phyloP scores from a whole-genome alignment of 78 protist genomes.

The Planoprotostelium fungivorum region DNA sequence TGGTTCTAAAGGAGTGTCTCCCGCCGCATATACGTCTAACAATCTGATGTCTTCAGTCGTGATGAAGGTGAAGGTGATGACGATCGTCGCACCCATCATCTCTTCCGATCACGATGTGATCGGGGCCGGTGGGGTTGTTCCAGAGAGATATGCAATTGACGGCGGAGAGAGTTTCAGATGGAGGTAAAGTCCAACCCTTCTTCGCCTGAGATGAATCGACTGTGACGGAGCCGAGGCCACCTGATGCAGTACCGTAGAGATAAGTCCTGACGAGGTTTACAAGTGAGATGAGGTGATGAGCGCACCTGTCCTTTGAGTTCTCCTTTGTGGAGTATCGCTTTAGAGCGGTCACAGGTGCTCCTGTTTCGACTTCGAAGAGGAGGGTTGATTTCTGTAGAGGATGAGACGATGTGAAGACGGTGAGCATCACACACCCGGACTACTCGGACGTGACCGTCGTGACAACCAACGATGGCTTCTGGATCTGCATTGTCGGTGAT shows the following conservation, averaged over 20 bases:
- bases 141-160: background rate
- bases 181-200: background rate
- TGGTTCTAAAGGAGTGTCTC: background rate
- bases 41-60: background rate
- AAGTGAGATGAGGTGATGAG: background rate
- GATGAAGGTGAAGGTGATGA: background rate
- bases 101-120: background rate
- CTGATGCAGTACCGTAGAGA: background rate
- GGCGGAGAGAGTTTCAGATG: background rate
- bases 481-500: background rate
- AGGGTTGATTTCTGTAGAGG: background rate
- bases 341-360: background rate
- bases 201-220: background rate
- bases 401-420: background rate
- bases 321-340: background rate
- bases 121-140: background rate
- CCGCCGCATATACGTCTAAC: background rate
- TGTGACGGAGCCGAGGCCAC: background rate
- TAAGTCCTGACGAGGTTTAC: background rate
- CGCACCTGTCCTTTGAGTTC: background rate
- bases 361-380: background rate
- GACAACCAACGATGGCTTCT: background rate
- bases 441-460: background rate
- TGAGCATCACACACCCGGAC: background rate
- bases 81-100: background rate